phyloP scores from a whole-genome alignment of 108 stramenopile species.

The Bacterosira constricta region DNA sequence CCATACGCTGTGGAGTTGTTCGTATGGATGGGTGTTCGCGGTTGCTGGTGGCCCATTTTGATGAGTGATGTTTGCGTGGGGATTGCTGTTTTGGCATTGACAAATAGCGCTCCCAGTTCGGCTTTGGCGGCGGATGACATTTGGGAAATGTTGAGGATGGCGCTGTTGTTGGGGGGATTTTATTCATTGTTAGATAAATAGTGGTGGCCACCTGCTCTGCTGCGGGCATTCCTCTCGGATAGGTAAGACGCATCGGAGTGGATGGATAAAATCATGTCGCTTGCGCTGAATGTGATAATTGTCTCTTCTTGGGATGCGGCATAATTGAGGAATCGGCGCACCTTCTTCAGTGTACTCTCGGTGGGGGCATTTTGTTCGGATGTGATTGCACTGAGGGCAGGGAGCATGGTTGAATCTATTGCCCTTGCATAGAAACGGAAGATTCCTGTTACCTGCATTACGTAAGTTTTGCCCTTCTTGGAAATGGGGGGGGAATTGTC shows the following conservation, averaged over 20 bases:
- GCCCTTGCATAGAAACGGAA: constrained; percentile 53
- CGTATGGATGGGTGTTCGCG: constrained; percentile 34
- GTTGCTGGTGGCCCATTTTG: constrained; percentile 52
- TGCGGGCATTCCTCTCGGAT: background rate
- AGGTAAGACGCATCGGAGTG: constrained; percentile 15
- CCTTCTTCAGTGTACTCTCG: constrained; percentile 7
- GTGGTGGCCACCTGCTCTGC: background rate
- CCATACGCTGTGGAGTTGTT: background rate
- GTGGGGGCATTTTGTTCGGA: too few relatives aligned
- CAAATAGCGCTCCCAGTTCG: constrained; percentile 42
- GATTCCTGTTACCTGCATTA: constrained; percentile 42
- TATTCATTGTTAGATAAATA: background rate
- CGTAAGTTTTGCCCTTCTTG: too few relatives aligned
- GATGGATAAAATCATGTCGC: too few relatives aligned
- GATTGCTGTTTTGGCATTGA: constrained; percentile 40
- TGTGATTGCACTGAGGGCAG: constrained; percentile 49
- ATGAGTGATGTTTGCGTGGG: constrained; percentile 18
- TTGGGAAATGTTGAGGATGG: constrained; percentile 23
- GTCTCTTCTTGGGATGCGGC: constrained; percentile 51
- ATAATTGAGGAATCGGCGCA: constrained; percentile 53
- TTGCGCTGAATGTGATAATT: constrained; percentile 26
- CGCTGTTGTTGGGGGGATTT: constrained; percentile 31
- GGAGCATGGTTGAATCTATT: too few relatives aligned
- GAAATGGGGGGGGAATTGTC: constrained; percentile 43
- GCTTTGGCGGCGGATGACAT: constrained; percentile 52